Conservation (phyloP, 73 alveolate genomes). For the Paramecium primaurelia region DNA sequence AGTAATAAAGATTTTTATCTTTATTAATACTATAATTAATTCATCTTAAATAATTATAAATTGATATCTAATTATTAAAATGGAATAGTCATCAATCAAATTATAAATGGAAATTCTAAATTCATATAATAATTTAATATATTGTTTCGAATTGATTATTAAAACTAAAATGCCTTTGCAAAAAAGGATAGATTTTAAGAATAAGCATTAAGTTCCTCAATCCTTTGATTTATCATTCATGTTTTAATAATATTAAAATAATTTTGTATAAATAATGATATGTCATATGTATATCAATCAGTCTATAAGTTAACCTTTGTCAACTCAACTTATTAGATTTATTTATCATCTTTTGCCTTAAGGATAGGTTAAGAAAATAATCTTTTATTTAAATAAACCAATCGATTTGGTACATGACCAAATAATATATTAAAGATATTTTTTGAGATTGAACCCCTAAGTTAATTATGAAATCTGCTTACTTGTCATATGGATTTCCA, state of each 20-base stretch:
- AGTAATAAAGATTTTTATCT: too few species aligned
- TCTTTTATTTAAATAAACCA: constrained; percentile 35
- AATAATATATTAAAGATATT: background rate
- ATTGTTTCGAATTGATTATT: too few species aligned
- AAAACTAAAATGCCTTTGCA: too few species aligned
- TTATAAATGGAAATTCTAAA: too few species aligned
- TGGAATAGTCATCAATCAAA: too few species aligned
- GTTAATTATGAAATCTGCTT: background rate
- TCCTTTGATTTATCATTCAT: too few species aligned
- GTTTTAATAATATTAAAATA: background rate
- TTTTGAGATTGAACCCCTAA: constrained; percentile 7
- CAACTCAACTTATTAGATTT: constrained; percentile 67
- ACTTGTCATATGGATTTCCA: constrained; percentile 15
- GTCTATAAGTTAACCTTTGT: background rate
- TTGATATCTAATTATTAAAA: too few species aligned
- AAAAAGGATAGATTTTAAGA: too few species aligned
- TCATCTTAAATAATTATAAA: too few species aligned
- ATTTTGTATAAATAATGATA: background rate
- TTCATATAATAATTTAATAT: too few species aligned
- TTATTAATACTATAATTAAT: too few species aligned
- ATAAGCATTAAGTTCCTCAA: too few species aligned
- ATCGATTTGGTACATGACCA: constrained; percentile 4
- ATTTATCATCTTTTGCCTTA: constrained; percentile 62
- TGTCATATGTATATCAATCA: background rate
- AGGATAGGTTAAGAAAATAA: background rate